These are phyloP conservation scores for Ophiostoma triangulosporum DNA, from an alignment of 2,329 filamentous ascomycete species.

Conservation along the genomic window DNA sequence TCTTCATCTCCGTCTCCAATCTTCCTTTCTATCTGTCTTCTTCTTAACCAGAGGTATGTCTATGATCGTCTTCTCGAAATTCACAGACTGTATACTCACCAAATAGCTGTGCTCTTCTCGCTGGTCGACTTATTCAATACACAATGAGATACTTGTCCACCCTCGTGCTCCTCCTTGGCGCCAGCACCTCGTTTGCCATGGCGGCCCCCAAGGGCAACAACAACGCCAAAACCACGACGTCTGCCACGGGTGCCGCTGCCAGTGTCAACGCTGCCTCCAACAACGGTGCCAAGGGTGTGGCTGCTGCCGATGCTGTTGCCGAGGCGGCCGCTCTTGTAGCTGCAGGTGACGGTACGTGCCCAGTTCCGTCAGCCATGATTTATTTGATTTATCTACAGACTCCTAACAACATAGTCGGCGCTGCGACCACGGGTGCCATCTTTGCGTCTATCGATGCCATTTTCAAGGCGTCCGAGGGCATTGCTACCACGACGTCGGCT, in stretches of 20 bases:
- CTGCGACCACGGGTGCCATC: conserved; percentile 11
- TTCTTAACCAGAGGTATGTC: not conserved
- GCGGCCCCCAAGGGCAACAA: conserved; percentile 9
- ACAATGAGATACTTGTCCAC: conserved; percentile 13
- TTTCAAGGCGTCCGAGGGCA: conserved; percentile 9
- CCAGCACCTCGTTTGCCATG: conserved; percentile 10
- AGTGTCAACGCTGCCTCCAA: not conserved
- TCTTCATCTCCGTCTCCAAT: not conserved
- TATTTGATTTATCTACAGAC: not conserved
- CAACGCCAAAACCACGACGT: not conserved
- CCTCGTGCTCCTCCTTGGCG: conserved; percentile 10
- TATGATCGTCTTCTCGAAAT: not conserved
- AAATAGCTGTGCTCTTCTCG: not conserved
- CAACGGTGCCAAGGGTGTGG: not conserved
- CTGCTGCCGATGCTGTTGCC: conserved; percentile 6
- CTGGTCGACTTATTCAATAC: conserved; percentile 6
- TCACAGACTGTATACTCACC: not conserved
- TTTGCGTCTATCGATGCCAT: conserved; percentile 10
- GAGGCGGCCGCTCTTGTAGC: conserved; percentile 10
- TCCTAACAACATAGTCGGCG: conserved; percentile 6
- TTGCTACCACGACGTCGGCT: conserved; percentile 2
- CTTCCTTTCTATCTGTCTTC: not conserved
- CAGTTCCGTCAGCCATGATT: no score
- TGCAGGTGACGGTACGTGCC: conserved; percentile 8
- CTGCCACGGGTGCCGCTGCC: not conserved